A percentile compares a stretch with the other conserved stretches of the same genome.
phyloP scores from a whole-genome alignment of 1,139 yeast genomes.

The Taiozyma sp. region DNA sequence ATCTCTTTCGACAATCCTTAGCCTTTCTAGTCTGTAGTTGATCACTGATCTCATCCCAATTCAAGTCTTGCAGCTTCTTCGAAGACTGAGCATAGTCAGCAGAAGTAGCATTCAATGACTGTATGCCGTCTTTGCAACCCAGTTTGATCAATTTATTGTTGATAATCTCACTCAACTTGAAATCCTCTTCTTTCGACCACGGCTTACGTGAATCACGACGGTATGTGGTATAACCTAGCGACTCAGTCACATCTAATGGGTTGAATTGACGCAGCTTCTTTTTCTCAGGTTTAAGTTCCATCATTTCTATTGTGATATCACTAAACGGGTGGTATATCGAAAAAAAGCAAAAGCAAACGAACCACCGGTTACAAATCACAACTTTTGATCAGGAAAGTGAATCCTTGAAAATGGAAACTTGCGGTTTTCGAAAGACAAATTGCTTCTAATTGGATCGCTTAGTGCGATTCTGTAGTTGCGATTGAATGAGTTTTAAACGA shows the following conservation, averaged over 20 bases:
- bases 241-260: slow-evolving; percentile 64
- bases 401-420: too few relatives aligned
- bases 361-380: not conserved
- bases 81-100: slow-evolving; percentile 23
- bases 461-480: too few relatives aligned
- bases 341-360: not conserved
- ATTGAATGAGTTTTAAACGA: too few relatives aligned
- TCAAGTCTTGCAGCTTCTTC: slow-evolving; percentile 31
- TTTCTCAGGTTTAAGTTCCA: slow-evolving; percentile 8
- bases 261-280: slow-evolving; percentile 40
- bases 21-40: slow-evolving; percentile 46
- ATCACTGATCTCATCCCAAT: slow-evolving; percentile 70
- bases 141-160: slow-evolving; percentile 26
- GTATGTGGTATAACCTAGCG: slow-evolving; percentile 72
- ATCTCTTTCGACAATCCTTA: slow-evolving; percentile 68
- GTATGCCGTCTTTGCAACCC: slow-evolving; percentile 30
- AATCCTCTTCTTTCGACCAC: slow-evolving; percentile 68
- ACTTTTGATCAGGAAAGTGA: too few relatives aligned
- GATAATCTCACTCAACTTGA: slow-evolving; percentile 37
- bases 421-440: too few relatives aligned
- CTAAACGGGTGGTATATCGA: not conserved
- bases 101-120: slow-evolving; percentile 25
- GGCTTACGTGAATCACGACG: slow-evolving; percentile 58
- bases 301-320: not conserved
- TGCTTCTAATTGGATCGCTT: too few relatives aligned